These are phyloP conservation scores for Beauveria asiatica DNA, from an alignment of 2,329 filamentous ascomycete species.

Conservation along the genomic window DNA sequence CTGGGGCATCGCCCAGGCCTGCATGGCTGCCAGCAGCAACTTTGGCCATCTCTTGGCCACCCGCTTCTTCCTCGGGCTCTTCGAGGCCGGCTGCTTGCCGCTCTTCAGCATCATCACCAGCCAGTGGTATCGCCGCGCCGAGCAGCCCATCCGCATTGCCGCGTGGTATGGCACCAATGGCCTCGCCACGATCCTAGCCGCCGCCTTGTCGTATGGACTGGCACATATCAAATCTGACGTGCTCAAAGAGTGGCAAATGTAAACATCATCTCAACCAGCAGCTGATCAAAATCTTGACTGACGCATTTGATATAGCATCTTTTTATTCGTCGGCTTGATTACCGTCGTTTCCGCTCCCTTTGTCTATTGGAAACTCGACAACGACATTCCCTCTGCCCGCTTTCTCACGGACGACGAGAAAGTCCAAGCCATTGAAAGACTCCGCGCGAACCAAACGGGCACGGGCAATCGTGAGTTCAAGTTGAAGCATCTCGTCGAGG, in stretches of 20 bases:
- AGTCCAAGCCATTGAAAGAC: slow-evolving; percentile 58
- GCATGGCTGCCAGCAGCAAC: slow-evolving; percentile 38
- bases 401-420: slow-evolving; percentile 59
- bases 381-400: slow-evolving; percentile 46
- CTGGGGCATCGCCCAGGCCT: slow-evolving; percentile 35
- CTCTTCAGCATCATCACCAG: slow-evolving; percentile 38
- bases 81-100: slow-evolving; percentile 44
- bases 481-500: slow-evolving; percentile 52
- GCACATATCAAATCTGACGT: slow-evolving; percentile 37
- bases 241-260: slow-evolving; percentile 14
- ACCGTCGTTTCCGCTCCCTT: slow-evolving; percentile 50
- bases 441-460: slow-evolving; percentile 67
- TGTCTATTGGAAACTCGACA: slow-evolving; percentile 52
- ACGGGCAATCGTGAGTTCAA: slow-evolving; percentile 64
- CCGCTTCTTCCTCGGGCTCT: slow-evolving; percentile 38
- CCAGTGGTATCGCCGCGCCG: slow-evolving; percentile 39
- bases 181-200: slow-evolving; percentile 47
- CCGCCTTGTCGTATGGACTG: slow-evolving; percentile 46
- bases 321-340: slow-evolving; percentile 52
- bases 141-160: slow-evolving; percentile 55
- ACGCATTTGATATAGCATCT: slow-evolving; percentile 30
- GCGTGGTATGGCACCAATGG: slow-evolving; percentile 61
- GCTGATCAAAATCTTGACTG: not conserved
- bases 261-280: not conserved
- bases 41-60: slow-evolving; percentile 41